These are phyloP conservation scores for Aspergillus floridensis DNA, from an alignment of 2,329 filamentous ascomycete genomes.

Conservation along the genomic window DNA sequence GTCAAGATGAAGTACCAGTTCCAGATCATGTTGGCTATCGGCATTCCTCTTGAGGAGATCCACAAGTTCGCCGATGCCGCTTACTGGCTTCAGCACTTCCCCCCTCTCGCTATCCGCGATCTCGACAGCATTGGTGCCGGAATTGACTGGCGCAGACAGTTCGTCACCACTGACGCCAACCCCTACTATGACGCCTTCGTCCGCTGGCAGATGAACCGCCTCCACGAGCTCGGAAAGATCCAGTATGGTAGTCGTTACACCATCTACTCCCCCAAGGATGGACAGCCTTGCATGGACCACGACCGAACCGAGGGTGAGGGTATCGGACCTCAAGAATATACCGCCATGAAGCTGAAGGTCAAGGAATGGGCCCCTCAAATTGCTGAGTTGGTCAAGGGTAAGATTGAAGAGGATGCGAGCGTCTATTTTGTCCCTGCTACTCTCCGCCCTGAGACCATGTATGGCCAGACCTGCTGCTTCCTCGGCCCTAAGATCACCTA, in stretches of 20 bases:
- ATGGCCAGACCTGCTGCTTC: slow-evolving; percentile 94
- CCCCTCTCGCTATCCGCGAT: slow-evolving; percentile 72
- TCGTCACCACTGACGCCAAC: slow-evolving; percentile 95
- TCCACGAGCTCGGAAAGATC: slow-evolving; percentile 87
- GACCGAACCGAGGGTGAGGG: slow-evolving; percentile 79
- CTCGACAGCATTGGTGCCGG: slow-evolving; percentile 79
- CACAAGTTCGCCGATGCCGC: slow-evolving; percentile 89
- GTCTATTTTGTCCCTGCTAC: slow-evolving; percentile 92
- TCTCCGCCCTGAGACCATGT: slow-evolving; percentile 95
- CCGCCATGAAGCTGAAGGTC: slow-evolving; percentile 84
- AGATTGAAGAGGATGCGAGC: slow-evolving; percentile 73
- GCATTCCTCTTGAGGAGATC: slow-evolving; percentile 83
- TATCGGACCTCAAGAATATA: slow-evolving; percentile 85
- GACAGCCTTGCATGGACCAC: slow-evolving; percentile 84
- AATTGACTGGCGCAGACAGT: slow-evolving; percentile 88
- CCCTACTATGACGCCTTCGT: slow-evolving; percentile 96
- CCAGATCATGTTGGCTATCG: slow-evolving; percentile 89
- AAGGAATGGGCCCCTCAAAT: slow-evolving; percentile 83
- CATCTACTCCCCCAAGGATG: slow-evolving; percentile 86
- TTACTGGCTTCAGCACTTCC: slow-evolving; percentile 91
- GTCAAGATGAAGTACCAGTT: slow-evolving; percentile 95
- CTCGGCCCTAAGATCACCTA: slow-evolving; percentile 88
- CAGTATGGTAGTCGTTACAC: slow-evolving; percentile 92
- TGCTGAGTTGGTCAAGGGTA: slow-evolving; percentile 67
- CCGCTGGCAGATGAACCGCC: slow-evolving; percentile 92